These are phyloP conservation scores for Sclerotinia sclerotiorum DNA, from an alignment of 2,329 filamentous ascomycete species.

Conservation along the genomic window DNA sequence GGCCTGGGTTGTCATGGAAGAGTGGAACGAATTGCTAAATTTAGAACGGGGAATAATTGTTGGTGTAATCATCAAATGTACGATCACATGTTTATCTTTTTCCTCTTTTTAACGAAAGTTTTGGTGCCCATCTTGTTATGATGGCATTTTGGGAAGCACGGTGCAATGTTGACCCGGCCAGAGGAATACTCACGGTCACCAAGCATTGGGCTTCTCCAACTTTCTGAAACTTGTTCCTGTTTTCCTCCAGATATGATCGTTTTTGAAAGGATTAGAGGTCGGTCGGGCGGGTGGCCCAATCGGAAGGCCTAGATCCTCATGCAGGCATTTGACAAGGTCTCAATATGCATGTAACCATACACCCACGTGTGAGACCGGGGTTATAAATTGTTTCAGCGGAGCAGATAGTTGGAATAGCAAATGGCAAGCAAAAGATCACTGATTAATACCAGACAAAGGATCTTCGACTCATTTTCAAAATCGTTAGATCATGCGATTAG, in stretches of 20 bases:
- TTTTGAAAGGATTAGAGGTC: constrained; percentile 1
- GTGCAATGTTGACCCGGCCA: not conserved
- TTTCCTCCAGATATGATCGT: not conserved
- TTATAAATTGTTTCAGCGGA: not conserved
- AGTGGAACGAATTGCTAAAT: not conserved
- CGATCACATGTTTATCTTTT: not conserved
- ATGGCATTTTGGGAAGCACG: not conserved
- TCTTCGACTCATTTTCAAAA: not conserved
- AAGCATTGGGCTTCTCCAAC: not conserved
- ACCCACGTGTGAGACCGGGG: constrained; percentile 4
- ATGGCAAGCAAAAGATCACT: constrained; percentile 1
- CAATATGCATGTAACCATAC: constrained; percentile 12
- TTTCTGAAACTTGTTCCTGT: not conserved
- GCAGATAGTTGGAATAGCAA: not conserved
- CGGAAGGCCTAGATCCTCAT: not conserved
- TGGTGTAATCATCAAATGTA: not conserved
- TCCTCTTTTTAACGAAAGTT: not conserved
- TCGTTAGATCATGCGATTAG: constrained; percentile 1
- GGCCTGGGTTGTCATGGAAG: not conserved
- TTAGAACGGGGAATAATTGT: not conserved
- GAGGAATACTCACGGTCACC: not conserved
- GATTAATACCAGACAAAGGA: not conserved
- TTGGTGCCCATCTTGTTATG: not conserved
- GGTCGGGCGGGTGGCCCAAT: not conserved
- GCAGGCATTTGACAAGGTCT: not conserved